Conservation (phyloP, 305 asterid species). For the Vinca major region DNA sequence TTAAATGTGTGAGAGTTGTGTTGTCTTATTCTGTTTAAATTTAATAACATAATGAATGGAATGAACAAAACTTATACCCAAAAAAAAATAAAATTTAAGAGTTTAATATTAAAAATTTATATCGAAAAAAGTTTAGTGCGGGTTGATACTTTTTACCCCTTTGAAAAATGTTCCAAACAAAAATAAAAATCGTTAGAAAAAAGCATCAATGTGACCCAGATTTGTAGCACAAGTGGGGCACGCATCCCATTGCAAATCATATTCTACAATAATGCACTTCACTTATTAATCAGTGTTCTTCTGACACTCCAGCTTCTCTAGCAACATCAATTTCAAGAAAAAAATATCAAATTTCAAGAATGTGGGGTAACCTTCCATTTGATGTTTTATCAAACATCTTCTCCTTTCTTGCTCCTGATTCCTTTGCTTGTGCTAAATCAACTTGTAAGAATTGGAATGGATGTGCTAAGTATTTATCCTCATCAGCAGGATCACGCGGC, state of each 20-base stretch:
- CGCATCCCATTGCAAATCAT: constrained; percentile 25
- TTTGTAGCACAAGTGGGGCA: constrained; percentile 24
- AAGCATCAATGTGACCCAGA: constrained; percentile 26
- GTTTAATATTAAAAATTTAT: too few species aligned
- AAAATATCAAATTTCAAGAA: constrained; percentile 1
- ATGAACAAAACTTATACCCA: too few species aligned
- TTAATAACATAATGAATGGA: too few species aligned
- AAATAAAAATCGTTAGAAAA: not conserved
- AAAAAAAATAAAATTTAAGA: too few species aligned
- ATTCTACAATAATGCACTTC: constrained; percentile 8
- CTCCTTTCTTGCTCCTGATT: constrained; percentile 64
- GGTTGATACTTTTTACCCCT: too few species aligned
- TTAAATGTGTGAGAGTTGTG: too few species aligned
- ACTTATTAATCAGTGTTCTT: constrained; percentile 15
- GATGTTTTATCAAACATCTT: constrained; percentile 54
- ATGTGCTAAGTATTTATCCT: constrained; percentile 23
- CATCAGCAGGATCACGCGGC: not conserved
- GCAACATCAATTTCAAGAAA: too few species aligned
- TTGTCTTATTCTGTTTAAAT: too few species aligned
- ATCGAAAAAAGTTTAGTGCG: too few species aligned
- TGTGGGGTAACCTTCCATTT: constrained; percentile 66
- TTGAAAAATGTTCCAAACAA: not conserved
- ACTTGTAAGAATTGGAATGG: constrained; percentile 49
- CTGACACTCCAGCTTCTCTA: not conserved
- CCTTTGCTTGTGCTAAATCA: constrained; percentile 52